Evolutionary conservation across 306 rosid species (phyloP), one percentile per base, ranked within the genome.

Genomic region (Glycine tomentella): DNA sequence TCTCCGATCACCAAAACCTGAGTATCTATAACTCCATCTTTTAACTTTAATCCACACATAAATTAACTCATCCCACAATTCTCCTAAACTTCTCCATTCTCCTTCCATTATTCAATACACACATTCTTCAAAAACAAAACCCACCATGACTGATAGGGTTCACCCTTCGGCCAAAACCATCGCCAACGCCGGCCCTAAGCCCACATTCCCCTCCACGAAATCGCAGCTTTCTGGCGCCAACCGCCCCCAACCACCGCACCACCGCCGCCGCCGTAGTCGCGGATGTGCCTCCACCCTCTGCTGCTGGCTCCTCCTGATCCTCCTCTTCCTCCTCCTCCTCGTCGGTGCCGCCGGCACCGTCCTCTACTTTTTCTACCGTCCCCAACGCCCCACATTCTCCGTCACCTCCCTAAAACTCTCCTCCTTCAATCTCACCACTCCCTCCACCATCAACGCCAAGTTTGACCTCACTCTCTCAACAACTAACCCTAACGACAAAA

Each of bases 341-440:
- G 52, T 69, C 3, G 95, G 90, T 15, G 79, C 58, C 48, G 83
- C 87, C 55, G 86, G 85, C 48, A 89, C 91, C 8, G 79, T 80
- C 3, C 9, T 92, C 70, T 94, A 91, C 88, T 70, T 90, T 79
- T 63, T 94, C 76, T 91, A 91, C 90, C 94, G 84, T 52, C 89
- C 89, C 0, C 87, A 86, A 6, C 80, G 80, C 1, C 89, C 89
- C 14, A 70, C 77, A 0, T 86, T 82, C 84, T 55, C 89, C 9
- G 58, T 86, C 70, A 86, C 69, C 1, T 82, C 89, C 6, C 82
- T 86, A 2, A 83, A 79, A 56, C 80, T 83, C 53, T 20, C 89
- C 36, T 20, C 34, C 80, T 17, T 82, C 5, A 69, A 61, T 5
- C 38, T 77, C 74, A 61, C 83, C 56, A 5, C 82, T 4, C 66